Base-by-base conservation (phyloP, 768 basidiomycete genomes). In the Ramaria rubella region DNA sequence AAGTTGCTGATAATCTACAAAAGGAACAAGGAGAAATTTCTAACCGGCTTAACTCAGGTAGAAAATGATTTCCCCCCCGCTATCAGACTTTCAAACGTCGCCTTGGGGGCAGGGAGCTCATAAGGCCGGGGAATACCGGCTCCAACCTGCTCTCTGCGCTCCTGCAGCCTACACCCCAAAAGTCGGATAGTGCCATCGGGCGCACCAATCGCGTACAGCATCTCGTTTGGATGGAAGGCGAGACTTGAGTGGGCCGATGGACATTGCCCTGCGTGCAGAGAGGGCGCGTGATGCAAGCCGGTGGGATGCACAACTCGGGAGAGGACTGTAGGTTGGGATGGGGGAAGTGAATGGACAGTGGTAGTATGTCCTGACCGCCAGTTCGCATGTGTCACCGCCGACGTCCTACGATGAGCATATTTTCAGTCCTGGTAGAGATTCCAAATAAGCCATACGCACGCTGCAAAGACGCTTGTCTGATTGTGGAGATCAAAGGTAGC, bases 401-500 rank as follows among this genome's bases (percentile, higher is more conserved):
- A 87, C 15, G 82, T 76, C 2, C 83, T 84, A 7, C 38, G 29
- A 38, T 24, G 24, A 3, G 27, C 27, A 27, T 7, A 17, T 52
- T 44, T 14, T 53, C 12, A 56, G 27, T 48, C 30, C 5, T 14
- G 30, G 8, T 4, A 19, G 19, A 27, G 42, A 26, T 15, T 17
- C 27, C 33, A 43, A 24, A 33, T 17, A 45, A 29, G 31, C 30
- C 29, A 24, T 31, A 34, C 19, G 23, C 67, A 95, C 92, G 82
- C 79, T 23, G 90, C 92, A 67, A 95, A 90, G 17, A 97, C 86
- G 36, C 84, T 82, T 0, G 90, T 80, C 50, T 85, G 79, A 9
- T 86, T 75, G 69, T 99, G 96, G 1, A 90, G 84, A 60, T 96
- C 93, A 62, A 98, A 87, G 1, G 86, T 80, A 9, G 90, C 82